A percentile compares a stretch with the other conserved stretches of the same genome.
Conservation (phyloP, 2,329 filamentous ascomycete genomes). For the Passalora sequoiae region DNA sequence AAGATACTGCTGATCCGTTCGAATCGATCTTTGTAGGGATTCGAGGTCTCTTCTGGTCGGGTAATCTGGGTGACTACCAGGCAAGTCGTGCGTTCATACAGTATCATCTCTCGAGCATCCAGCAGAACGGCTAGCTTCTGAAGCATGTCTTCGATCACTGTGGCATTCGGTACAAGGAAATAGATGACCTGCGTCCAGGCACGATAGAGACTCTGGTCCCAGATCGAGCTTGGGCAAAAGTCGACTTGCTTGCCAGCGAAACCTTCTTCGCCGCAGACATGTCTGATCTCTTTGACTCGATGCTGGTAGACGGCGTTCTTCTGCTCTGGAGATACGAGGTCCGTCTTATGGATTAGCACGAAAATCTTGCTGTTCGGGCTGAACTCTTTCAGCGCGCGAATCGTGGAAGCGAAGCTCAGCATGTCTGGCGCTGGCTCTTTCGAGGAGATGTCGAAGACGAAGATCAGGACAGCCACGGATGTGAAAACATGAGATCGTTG, state of each 20-base stretch:
- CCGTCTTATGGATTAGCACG: slow-evolving; percentile 97
- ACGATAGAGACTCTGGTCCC: slow-evolving; percentile 97
- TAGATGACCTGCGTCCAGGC: slow-evolving; percentile 98
- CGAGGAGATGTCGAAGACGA: slow-evolving; percentile 98
- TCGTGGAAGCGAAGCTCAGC: slow-evolving; percentile 85
- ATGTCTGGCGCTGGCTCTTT: slow-evolving; percentile 91
- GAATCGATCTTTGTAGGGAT: slow-evolving; percentile 87
- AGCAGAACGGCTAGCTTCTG: slow-evolving; percentile 76
- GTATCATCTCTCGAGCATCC: slow-evolving; percentile 84
- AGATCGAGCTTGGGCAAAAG: slow-evolving; percentile 93
- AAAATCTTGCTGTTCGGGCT: slow-evolving; percentile 79
- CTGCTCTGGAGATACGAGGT: slow-evolving; percentile 76
- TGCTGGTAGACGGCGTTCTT: slow-evolving; percentile 81
- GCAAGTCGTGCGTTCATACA: slow-evolving; percentile 95
- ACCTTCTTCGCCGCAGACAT: slow-evolving; percentile 57
- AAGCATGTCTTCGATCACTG: slow-evolving; percentile 81
- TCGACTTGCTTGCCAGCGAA: slow-evolving; percentile 61
- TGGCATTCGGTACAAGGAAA: slow-evolving; percentile 89
- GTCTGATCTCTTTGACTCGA: slow-evolving; percentile 68
- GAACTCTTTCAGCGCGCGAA: slow-evolving; percentile 81
- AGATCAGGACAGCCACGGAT: slow-evolving; percentile 93
- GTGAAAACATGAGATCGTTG: slow-evolving; percentile 95
- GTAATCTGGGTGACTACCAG: slow-evolving; percentile 92
- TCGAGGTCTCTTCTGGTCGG: slow-evolving; percentile 63
- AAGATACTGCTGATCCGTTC: slow-evolving; percentile 96